A percentile compares a stretch with the other conserved stretches of the same genome.
phyloP scores from a whole-genome alignment of 2,329 filamentous ascomycete genomes.

The Trichophyton schoenleinii region DNA sequence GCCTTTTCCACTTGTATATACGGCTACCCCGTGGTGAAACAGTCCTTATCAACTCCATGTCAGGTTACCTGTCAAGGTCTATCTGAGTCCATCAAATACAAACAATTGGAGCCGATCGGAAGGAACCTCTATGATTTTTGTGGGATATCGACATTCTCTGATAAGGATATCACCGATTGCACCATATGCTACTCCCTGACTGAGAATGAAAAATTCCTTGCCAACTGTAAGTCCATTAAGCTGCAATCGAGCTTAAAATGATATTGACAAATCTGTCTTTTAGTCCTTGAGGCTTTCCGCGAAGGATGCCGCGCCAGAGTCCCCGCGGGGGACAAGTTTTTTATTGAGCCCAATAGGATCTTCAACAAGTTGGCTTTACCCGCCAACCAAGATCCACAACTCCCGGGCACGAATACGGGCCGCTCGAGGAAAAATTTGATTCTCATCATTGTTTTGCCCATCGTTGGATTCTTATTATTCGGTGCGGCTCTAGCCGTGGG shows the following conservation, averaged over 20 bases:
- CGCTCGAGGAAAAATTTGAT: constrained; percentile 19
- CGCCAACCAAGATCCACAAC: constrained; percentile 17
- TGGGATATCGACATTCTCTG: constrained; percentile 25
- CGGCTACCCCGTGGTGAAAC: constrained; percentile 25
- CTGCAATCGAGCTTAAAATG: not conserved
- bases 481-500: constrained; percentile 22
- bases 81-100: constrained; percentile 21
- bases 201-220: constrained; percentile 28
- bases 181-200: constrained; percentile 34
- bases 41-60: constrained; percentile 32
- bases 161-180: constrained; percentile 31
- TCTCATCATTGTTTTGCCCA: constrained; percentile 32
- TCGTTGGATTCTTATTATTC: constrained; percentile 31
- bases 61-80: constrained; percentile 32
- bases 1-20: constrained; percentile 34
- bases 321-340: constrained; percentile 24
- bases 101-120: constrained; percentile 20
- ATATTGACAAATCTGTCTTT: not conserved
- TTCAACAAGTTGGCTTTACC: constrained; percentile 31
- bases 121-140: constrained; percentile 29
- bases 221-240: constrained; percentile 28
- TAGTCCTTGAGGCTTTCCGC: constrained; percentile 35
- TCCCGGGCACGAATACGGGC: constrained; percentile 15
- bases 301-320: constrained; percentile 34
- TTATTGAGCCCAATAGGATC: constrained; percentile 29